phyloP scores from a whole-genome alignment of 2,329 filamentous ascomycete species.

The Aspergillus eucalypticola region DNA sequence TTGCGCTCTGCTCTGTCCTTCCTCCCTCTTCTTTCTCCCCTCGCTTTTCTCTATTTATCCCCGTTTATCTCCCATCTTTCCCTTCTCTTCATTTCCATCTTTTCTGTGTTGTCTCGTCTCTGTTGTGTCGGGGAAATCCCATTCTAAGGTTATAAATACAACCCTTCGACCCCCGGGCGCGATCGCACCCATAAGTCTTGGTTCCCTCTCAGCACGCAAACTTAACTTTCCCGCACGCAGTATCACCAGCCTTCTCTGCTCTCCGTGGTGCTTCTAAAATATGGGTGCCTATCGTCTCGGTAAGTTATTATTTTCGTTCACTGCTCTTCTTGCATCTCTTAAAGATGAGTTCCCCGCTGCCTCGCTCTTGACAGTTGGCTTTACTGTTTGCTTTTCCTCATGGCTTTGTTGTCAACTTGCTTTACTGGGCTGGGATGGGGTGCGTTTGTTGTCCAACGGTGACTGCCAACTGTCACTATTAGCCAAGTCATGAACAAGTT shows the following conservation, averaged over 20 bases:
- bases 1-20: constrained; percentile 9
- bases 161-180: neutral
- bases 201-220: neutral
- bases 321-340: neutral
- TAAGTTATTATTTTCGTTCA: constrained; percentile 7
- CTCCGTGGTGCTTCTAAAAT: neutral
- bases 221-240: neutral
- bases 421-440: neutral
- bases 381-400: neutral
- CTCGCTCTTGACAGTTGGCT: neutral
- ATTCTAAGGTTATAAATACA: neutral
- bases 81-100: neutral
- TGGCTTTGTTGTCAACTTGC: neutral
- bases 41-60: neutral
- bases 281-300: constrained; percentile 22
- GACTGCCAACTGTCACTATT: neutral
- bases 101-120: constrained; percentile 6
- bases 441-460: neutral
- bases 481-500: neutral
- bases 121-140: neutral
- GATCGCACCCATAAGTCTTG: neutral
- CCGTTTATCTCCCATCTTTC: constrained; percentile 2
- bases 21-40: constrained; percentile 6
- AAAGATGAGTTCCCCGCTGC: too few relatives aligned
- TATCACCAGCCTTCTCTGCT: neutral